These are phyloP conservation scores for Tranzscheliella williamsii DNA, from an alignment of 1,284 basidiomycete genomes.

Conservation along the genomic window DNA sequence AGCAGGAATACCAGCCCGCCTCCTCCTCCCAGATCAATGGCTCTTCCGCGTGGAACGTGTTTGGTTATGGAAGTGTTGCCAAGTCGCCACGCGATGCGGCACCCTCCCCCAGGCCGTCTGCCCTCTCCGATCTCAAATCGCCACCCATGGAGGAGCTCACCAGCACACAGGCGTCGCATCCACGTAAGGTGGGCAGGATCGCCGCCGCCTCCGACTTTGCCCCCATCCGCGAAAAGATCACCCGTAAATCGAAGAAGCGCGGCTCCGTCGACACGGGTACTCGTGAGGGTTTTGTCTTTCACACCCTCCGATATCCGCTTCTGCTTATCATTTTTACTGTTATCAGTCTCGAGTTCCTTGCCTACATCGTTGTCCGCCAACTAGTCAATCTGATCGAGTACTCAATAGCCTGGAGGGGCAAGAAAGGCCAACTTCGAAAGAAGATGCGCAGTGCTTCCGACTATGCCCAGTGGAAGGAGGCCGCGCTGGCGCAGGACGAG, in stretches of 20 bases:
- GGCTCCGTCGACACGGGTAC: constrained; percentile 39
- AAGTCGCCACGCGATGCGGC: constrained; percentile 16
- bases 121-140: constrained; percentile 10
- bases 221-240: constrained; percentile 51
- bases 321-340: constrained; percentile 77
- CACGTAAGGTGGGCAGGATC: constrained; percentile 44
- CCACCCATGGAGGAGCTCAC: constrained; percentile 18
- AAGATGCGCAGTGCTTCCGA: constrained; percentile 74
- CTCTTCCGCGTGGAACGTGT: constrained; percentile 27
- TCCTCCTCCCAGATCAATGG: constrained; percentile 23
- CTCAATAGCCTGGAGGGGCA: constrained; percentile 72
- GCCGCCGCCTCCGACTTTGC: constrained; percentile 58
- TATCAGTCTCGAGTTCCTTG: constrained; percentile 81
- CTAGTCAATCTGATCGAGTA: constrained; percentile 67
- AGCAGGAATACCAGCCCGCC: constrained; percentile 42
- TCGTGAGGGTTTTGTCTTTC: constrained; percentile 54
- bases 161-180: constrained; percentile 27
- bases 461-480: constrained; percentile 79
- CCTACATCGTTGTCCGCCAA: constrained; percentile 82
- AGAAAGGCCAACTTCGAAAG: constrained; percentile 76
- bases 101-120: constrained; percentile 1
- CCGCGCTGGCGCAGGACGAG: constrained; percentile 77
- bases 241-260: constrained; percentile 15
- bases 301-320: constrained; percentile 52
- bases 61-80: constrained; percentile 23